Evolutionary conservation across 2,329 filamentous ascomycete species (phyloP), one percentile per base, ranked within the genome.

Genomic region (Stagonosporopsis cucurbitacearum): DNA sequence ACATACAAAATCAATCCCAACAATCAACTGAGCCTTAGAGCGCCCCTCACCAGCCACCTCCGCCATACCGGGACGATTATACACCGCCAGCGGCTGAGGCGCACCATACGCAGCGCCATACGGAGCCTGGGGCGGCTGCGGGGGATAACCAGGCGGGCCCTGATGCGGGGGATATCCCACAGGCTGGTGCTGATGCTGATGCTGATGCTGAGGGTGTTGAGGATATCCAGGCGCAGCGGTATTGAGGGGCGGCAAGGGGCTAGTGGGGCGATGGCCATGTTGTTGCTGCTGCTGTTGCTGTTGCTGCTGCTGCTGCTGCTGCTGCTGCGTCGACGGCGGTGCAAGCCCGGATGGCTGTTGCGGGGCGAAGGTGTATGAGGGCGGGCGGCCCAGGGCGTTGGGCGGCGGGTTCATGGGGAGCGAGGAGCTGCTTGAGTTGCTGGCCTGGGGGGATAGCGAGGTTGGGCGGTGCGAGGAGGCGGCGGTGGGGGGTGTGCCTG

Each of bases 11-110:
- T 99, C 95, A 75, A 99, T 98, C 65, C 95, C 95, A 51, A 99
- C 95, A 76, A 99, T 99, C 70, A 99, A 83, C 81, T 98, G 95
- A 49, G 95, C 91, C 82, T 97, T 97, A 81, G 89, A 96, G 74
- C 91, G 87, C 70, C 89, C 92, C 68, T 88, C 91, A 57, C 91
- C 93, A 69, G 96, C 92, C 32, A 96, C 90, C 77, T 98, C 94
- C 47, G 77, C 74, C 62, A 73, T 75, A 64, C 64, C 58, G 37
- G 55, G 60, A 17, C 73, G 70, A 39, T 71, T 62, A 67, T 77
- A 72, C 44, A 60, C 57, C 28, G 67, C 64, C 44, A 68, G 65
- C 6, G 57, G 54, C 54, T 65, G 67, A 44, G 66, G 69, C 3
- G 64, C 63, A 45, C 67, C 65, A 50, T 72, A 67, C 52, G 63